Percentiles rank a stretch among this genome's conserved stretches.
These are phyloP conservation scores for Zoysia japonica DNA, from an alignment of 176 grass and related monocot genomes.

Conservation along the genomic window DNA sequence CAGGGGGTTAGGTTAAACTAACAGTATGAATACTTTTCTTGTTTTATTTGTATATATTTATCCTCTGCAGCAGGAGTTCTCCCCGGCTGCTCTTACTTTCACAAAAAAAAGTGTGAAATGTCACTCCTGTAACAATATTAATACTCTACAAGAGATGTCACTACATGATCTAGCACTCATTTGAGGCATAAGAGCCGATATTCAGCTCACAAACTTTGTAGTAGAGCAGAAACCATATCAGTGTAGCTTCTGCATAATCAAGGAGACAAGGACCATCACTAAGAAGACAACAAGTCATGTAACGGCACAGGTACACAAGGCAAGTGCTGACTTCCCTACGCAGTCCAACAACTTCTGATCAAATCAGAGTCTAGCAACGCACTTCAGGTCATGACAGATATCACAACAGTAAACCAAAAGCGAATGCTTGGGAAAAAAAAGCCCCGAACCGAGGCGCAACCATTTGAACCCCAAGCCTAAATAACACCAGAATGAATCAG, in stretches of 20 bases:
- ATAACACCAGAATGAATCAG: background rate
- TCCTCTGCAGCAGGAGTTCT: too few relatives aligned
- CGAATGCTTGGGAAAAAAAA: background rate
- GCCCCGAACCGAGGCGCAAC: background rate
- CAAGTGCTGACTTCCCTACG: background rate
- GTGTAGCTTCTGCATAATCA: background rate
- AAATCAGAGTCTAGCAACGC: background rate
- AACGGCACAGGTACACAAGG: background rate
- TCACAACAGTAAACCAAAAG: background rate
- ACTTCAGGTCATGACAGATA: background rate
- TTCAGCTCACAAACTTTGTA: background rate
- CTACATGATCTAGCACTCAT: background rate
- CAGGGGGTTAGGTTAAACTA: background rate
- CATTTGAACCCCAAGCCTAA: slow-evolving; percentile 2
- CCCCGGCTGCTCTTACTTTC: too few relatives aligned
- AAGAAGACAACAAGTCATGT: background rate
- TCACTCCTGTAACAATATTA: background rate
- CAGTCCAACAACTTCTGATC: background rate
- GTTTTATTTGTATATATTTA: too few relatives aligned
- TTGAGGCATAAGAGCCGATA: background rate
- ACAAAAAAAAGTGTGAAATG: background rate
- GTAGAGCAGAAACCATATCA: background rate
- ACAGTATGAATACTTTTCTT: too few relatives aligned
- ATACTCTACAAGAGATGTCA: background rate
- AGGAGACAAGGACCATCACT: background rate